A percentile compares a stretch with the other conserved stretches of the same genome.
Evolutionary conservation across 2,329 filamentous ascomycete genomes (phyloP).

Genomic region (Xylaria sp.): DNA sequence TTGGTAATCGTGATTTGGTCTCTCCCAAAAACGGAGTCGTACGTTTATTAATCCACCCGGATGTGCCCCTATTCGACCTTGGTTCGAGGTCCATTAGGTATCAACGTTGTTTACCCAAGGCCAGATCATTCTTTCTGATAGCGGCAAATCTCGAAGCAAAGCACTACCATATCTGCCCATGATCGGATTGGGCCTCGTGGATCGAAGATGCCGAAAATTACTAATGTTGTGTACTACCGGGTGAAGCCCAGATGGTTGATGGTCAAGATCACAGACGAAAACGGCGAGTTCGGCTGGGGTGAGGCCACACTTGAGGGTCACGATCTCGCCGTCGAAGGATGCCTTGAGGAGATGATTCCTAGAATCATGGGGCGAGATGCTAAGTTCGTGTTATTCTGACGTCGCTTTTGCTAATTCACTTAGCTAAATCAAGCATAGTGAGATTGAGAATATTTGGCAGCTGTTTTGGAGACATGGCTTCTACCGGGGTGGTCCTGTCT

Average conservation of each 20-base stretch:
- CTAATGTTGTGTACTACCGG: slow-evolving; percentile 76
- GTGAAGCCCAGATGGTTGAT: slow-evolving; percentile 81
- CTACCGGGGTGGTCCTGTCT: slow-evolving; percentile 80
- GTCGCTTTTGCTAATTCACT: neutral
- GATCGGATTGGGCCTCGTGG: neutral
- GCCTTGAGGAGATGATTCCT: slow-evolving; percentile 60
- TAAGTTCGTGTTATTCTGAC: slow-evolving; percentile 59
- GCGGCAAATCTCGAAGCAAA: neutral
- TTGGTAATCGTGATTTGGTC: neutral
- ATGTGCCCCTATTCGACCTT: neutral
- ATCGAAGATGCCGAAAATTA: slow-evolving; percentile 68
- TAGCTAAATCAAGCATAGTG: slow-evolving; percentile 54
- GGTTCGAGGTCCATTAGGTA: neutral
- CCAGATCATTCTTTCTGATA: neutral
- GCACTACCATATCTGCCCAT: neutral
- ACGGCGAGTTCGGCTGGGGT: slow-evolving; percentile 74
- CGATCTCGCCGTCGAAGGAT: slow-evolving; percentile 77
- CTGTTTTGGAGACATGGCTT: slow-evolving; percentile 75
- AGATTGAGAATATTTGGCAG: slow-evolving; percentile 86
- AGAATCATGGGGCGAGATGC: slow-evolving; percentile 74
- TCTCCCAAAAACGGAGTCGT: neutral
- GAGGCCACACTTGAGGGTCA: slow-evolving; percentile 80
- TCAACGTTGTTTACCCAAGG: neutral
- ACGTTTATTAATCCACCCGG: neutral
- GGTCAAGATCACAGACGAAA: slow-evolving; percentile 77